These are phyloP conservation scores for Pythium phragmiticola DNA, from an alignment of 352 stramenopile genomes.

Conservation along the genomic window DNA sequence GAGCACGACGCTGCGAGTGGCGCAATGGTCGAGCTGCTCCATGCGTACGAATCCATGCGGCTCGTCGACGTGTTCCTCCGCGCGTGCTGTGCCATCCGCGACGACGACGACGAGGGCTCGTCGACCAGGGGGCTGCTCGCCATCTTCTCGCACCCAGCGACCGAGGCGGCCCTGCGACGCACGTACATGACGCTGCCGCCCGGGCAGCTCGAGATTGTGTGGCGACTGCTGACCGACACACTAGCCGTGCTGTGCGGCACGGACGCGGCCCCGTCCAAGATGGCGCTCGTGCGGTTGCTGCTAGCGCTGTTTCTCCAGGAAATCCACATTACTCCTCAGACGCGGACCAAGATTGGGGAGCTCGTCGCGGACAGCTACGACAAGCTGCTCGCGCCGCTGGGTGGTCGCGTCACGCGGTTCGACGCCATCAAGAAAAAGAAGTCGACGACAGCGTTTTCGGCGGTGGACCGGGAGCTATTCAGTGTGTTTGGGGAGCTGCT, in stretches of 20 bases:
- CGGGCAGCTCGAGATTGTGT: conserved; percentile 78
- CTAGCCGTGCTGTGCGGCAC: conserved; percentile 31
- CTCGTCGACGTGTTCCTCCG: conserved; percentile 64
- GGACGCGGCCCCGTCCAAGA: conserved; percentile 18
- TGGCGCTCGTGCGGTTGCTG: conserved; percentile 65
- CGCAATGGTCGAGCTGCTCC: conserved; percentile 57
- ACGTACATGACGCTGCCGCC: conserved; percentile 72
- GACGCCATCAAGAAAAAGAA: conserved; percentile 18
- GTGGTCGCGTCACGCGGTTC: conserved; percentile 6
- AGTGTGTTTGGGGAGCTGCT: conserved; percentile 76
- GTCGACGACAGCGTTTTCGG: conserved; percentile 26
- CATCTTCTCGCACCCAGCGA: conserved; percentile 42
- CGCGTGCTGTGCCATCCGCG: conserved; percentile 32
- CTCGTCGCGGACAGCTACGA: conserved; percentile 57
- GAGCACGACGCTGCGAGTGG: conserved; percentile 27
- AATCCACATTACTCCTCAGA: conserved; percentile 77
- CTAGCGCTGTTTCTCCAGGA: conserved; percentile 80
- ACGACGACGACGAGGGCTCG: conserved; percentile 5
- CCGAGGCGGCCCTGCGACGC: conserved; percentile 53
- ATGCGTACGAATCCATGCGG: conserved; percentile 84
- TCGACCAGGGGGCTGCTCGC: conserved; percentile 40
- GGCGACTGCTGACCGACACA: conserved; percentile 62
- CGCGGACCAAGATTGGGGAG: conserved; percentile 53
- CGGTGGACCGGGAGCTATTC: conserved; percentile 62
- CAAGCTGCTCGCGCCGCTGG: conserved; percentile 36